Base-by-base conservation (phyloP, 805 yeast genomes). In the Zygosaccharomyces pseudorouxii region DNA sequence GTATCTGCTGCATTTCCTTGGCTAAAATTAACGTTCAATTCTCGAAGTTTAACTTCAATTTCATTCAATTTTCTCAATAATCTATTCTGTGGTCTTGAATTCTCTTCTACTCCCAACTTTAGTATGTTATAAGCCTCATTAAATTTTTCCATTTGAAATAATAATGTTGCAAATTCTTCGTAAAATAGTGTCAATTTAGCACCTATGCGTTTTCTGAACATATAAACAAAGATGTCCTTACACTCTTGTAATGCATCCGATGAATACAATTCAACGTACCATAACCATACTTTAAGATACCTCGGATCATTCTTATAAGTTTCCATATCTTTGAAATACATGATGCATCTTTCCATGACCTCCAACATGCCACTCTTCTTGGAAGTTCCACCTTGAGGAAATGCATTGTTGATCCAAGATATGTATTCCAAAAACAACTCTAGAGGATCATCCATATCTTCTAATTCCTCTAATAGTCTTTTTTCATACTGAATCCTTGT, bases 301-400 rank as follows among this genome's bases (percentile, higher is more conserved):
- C 97, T 69, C 1, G 92, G 81, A 62, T 92, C 97, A 62, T 90
- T 84, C 50, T 81, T 82, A 63, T 89, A 92, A 52, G 79, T 80
- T 0, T 68, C 67, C 28, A 75, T 77, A 55, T 84, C 86, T 57
- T 81, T 73, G 60, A 88, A 86, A 51, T 73, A 74, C 35, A 80
- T 76, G 0, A 95, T 82, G 55, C 93, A 84, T 41, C 83, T 70
- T 60, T 88, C 95, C 29, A 90, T 69, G 9, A 86, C 61, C 12
- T 67, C 70, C 3, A 89, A 65, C 43, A 89, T 70, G 0, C 89
- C 89, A 54, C 87, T 82, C 40, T 82, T 84, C 4, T 74, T 71
- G 3, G 77, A 73, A 29, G 74, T 72, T 0, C 76, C 80, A 2
- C 80, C 95, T 35, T 81, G 80, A 0, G 90, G 87, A 58, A 67